phyloP scores from a whole-genome alignment of 2,329 filamentous ascomycete genomes.

The Monosporascus sp. region DNA sequence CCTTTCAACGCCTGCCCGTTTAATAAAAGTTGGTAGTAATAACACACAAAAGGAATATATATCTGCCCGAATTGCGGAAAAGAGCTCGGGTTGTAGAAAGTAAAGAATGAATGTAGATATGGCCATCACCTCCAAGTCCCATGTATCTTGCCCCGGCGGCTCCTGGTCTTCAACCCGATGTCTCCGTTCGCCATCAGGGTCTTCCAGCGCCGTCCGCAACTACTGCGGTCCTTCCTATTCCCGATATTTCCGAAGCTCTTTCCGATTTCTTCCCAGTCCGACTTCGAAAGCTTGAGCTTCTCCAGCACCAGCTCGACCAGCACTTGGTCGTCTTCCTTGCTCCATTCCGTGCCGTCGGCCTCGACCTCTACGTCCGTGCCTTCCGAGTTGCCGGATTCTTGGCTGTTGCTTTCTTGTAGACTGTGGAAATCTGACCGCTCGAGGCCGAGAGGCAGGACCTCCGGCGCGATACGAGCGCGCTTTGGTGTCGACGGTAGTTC shows the following conservation, averaged over 20 bases:
- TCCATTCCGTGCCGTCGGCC: conserved; percentile 49
- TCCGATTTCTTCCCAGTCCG: conserved; percentile 64
- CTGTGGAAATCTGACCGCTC: conserved; percentile 54
- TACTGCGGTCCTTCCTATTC: conserved; percentile 45
- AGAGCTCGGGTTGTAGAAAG: conserved; percentile 3
- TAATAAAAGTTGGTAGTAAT: neutral
- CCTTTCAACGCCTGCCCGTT: conserved; percentile 1
- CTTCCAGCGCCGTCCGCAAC: conserved; percentile 57
- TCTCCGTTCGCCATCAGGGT: conserved; percentile 55
- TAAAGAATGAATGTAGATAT: neutral
- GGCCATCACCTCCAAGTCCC: conserved; percentile 48
- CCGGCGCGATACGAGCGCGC: conserved; percentile 55
- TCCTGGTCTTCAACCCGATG: conserved; percentile 50
- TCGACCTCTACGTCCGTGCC: conserved; percentile 39
- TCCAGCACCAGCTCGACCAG: conserved; percentile 64
- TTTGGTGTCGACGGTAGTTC: conserved; percentile 50
- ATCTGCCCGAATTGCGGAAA: conserved; percentile 2
- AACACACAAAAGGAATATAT: neutral
- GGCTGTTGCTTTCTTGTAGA: conserved; percentile 33
- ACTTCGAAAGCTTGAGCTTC: conserved; percentile 59
- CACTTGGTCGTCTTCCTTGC: conserved; percentile 57
- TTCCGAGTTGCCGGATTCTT: conserved; percentile 20
- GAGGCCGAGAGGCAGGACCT: conserved; percentile 54
- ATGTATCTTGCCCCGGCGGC: conserved; percentile 43
- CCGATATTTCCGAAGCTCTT: conserved; percentile 44